Percentiles rank a stretch among this genome's conserved stretches.
Conservation (phyloP, 495 filamentous ascomycete species). For the Aspergillus cavernicola region DNA sequence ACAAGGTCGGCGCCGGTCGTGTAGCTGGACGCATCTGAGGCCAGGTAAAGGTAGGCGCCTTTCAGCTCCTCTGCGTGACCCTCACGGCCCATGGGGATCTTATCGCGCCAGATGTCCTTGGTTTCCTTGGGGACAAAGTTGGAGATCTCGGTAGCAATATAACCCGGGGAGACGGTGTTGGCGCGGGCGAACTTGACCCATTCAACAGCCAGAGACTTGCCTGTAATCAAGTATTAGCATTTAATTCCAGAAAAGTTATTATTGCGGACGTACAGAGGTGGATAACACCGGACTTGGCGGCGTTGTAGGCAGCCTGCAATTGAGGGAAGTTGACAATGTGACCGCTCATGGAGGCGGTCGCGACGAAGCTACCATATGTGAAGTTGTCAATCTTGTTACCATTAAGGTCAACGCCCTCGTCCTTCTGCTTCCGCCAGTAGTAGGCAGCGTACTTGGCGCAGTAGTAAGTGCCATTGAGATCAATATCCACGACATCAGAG, state of each 20-base stretch:
- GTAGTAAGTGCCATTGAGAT: constrained; percentile 80
- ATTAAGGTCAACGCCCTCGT: constrained; percentile 60
- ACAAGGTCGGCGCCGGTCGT: constrained; percentile 75
- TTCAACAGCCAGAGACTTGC: constrained; percentile 75
- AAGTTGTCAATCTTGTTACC: constrained; percentile 66
- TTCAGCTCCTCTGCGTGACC: constrained; percentile 69
- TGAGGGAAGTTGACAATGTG: constrained; percentile 89
- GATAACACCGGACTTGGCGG: constrained; percentile 79
- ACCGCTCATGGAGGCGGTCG: constrained; percentile 77
- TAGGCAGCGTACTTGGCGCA: constrained; percentile 73
- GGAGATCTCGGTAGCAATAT: constrained; percentile 82
- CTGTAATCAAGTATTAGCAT: constrained; percentile 25
- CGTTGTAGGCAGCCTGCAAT: constrained; percentile 81
- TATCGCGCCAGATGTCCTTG: constrained; percentile 72
- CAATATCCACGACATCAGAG: constrained; percentile 64
- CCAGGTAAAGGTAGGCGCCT: constrained; percentile 84
- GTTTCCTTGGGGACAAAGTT: constrained; percentile 65
- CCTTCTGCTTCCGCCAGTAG: constrained; percentile 63
- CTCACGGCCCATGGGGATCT: constrained; percentile 73
- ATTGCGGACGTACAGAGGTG: constrained; percentile 64
- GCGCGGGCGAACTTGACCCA: constrained; percentile 82
- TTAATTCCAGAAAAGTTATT: not conserved
- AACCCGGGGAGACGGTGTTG: constrained; percentile 82
- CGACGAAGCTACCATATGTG: constrained; percentile 68
- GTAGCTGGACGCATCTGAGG: constrained; percentile 77